Base-by-base conservation (phyloP, 495 filamentous ascomycete genomes). In the Talaromyces stipitatus region DNA sequence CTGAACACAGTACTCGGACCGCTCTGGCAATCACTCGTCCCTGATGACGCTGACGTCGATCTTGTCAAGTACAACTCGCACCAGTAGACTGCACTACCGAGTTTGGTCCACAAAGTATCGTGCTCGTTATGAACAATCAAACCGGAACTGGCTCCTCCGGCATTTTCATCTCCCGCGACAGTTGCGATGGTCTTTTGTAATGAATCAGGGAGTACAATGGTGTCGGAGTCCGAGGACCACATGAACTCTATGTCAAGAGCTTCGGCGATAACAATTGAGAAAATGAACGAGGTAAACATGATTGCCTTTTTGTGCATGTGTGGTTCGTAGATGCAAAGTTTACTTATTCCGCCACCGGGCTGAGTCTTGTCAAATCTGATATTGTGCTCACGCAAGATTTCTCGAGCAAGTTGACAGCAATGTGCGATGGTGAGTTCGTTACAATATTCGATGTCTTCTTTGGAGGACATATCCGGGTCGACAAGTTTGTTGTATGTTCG, bases 211-310 rank as follows among this genome's bases (percentile, higher is more conserved):
- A 64, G 54, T 1, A 70, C 61, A 45, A 68, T 60, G n/a, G 68
- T 67, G 53, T 70, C 68, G 2, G 68, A 70, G 50, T 70, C 68
- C 11, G 66, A 69, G 1, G 68, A 67, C 68, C 68, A 70, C 2
- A 70, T 57, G 50, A 65, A 70, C 36, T 70, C 68, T 29, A 70
- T 60, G 5, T 64, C 64, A 3, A 67, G 59, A 24, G 64, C 60
- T 38, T 70, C 66, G 20, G 66, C 60, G 14, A 70, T 62, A 7
- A 66, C 68, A 26, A 70, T 61, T 0, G 61, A 64, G 45, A 70
- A 69, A 18, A 70, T 63, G 59, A 70, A 69, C n/a, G 63, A 60
- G 6, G 68, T 66, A 22, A 70, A 70, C 68, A 70, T 70, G 23
- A 70, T 66, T 9, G 58, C 68, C 33, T 69, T 70, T 57, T 70